Base-by-base conservation (phyloP, 2,329 filamentous ascomycete species). In the Verticillium dahliae region DNA sequence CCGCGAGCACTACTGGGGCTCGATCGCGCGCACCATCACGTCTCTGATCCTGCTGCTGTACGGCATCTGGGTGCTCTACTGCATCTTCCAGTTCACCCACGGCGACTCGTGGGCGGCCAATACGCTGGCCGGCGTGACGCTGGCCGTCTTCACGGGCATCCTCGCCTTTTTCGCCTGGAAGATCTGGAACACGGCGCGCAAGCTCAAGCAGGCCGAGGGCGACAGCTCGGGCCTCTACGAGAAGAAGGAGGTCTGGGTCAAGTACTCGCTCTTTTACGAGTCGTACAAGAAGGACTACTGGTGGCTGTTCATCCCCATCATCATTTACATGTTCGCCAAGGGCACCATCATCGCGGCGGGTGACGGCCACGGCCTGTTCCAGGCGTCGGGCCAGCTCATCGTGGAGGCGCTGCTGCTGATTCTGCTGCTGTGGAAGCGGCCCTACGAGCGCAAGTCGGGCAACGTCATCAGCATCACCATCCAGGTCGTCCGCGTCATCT, bases 211-310 rank as follows among this genome's bases (percentile, higher is more conserved):
- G 70, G 70, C 80, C 35, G 88, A 96, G 67, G 94, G 94, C 62
- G 90, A 93, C 71, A 76, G 84, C 0, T 81, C 82, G 15, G 85
- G 80, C 13, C 82, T 99, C 9, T 98, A 92, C 75, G 90, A 97
- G 63, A 84, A 98, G 77, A 96, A 95, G 80, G 54, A 90, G 62
- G 88, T 89, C 50, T 97, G 95, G 93, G 83, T 91, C 73, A 96
- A 95, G 79, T 99, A 99, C 82, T 95, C 91, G 70, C 82, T 97
- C 65, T 98, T 99, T 78, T 99, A 99, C 80, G 95, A 98, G 70
- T 89, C 89, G 68, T 98, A 97, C 82, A 92, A 92, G 79, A 92
- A 90, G 75, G 86, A 88, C 68, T 97, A 94, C 80, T 99, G 95
- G 95, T 98, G 94, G 94, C 77, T 97, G 31, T 98, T 99, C 72